Evolutionary conservation across 1,139 yeast species (phyloP).

Genomic region (Tardiomyces digboiensis): DNA sequence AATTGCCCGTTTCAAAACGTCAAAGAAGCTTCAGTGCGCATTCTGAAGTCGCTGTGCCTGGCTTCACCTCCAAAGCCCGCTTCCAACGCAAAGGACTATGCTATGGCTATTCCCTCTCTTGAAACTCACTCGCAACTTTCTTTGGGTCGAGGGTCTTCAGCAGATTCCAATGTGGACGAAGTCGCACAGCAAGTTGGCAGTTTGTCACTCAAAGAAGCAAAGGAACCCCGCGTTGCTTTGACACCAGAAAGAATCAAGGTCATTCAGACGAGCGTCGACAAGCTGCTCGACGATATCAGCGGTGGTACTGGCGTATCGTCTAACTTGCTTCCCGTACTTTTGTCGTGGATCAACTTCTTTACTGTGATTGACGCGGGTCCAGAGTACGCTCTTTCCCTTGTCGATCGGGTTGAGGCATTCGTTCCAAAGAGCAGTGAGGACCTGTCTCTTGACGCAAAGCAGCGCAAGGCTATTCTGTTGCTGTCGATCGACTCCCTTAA

Average conservation of each 20-base stretch:
- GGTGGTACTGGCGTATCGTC: conserved; percentile 10
- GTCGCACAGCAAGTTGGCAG: background rate
- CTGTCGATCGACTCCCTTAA: background rate
- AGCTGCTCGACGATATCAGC: background rate
- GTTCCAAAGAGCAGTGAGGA: background rate
- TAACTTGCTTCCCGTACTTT: conserved; percentile 33
- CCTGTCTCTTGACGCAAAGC: background rate
- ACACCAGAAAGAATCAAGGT: conserved; percentile 31
- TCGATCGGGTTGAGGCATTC: conserved; percentile 2
- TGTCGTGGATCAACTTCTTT: conserved; percentile 47
- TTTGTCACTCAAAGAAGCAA: background rate
- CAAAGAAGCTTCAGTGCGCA: conserved; percentile 50
- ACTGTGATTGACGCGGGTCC: conserved; percentile 32
- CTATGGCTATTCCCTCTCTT: background rate
- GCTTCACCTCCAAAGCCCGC: background rate
- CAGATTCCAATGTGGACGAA: background rate
- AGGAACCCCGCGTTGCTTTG: conserved; percentile 23
- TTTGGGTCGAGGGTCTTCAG: too few relatives aligned
- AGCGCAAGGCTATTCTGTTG: background rate
- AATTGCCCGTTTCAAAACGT: conserved; percentile 59
- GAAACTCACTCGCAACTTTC: background rate
- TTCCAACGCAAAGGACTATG: background rate
- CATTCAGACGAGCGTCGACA: conserved; percentile 15
- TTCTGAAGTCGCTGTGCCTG: conserved; percentile 48
- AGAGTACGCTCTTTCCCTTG: conserved; percentile 1